These are phyloP conservation scores for Metschnikowia hibisci DNA, from an alignment of 805 yeast genomes.

Conservation along the genomic window DNA sequence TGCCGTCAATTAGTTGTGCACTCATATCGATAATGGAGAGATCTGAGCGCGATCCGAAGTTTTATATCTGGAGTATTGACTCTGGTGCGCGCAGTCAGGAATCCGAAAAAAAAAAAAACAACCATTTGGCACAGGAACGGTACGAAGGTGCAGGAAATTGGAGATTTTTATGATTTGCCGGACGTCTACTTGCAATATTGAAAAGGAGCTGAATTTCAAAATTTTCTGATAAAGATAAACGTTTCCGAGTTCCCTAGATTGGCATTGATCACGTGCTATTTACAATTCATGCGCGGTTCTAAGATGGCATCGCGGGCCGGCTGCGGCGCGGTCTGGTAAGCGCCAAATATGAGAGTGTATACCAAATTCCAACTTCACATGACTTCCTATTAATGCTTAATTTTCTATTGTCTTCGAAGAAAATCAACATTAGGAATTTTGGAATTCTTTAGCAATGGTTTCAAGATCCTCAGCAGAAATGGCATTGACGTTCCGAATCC, in stretches of 20 bases:
- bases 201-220: no score
- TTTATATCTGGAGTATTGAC: constrained; percentile 5
- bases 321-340: background rate
- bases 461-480: constrained; percentile 10
- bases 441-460: background rate
- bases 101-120: background rate
- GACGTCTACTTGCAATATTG: background rate
- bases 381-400: no score
- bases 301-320: background rate
- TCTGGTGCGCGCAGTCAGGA: constrained; percentile 7
- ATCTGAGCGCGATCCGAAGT: background rate
- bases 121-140: background rate
- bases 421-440: background rate
- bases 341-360: no score
- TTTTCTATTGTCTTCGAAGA: background rate
- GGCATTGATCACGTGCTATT: constrained; percentile 4
- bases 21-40: constrained; percentile 19
- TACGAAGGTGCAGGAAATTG: background rate
- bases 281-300: constrained; percentile 1
- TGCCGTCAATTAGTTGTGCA: constrained; percentile 42
- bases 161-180: background rate
- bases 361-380: no score
- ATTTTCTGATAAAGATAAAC: no score
- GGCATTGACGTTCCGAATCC: constrained; percentile 8
- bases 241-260: no score